A percentile compares a stretch with the other conserved stretches of the same genome.
phyloP scores from a whole-genome alignment of 2,329 filamentous ascomycete genomes.

The Westerdykella aurantiaca region DNA sequence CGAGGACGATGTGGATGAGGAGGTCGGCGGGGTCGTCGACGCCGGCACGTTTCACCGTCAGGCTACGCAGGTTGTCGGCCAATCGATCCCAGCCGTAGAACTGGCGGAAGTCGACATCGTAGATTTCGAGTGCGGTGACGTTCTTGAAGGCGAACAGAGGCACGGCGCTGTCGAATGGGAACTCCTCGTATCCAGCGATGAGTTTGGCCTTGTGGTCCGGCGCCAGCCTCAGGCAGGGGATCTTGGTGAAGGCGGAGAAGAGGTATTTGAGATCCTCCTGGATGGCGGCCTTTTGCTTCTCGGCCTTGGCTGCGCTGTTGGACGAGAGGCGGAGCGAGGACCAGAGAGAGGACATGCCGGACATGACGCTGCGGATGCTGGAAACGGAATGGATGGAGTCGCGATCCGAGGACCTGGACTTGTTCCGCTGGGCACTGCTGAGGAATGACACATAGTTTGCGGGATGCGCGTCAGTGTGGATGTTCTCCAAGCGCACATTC shows the following conservation, averaged over 20 bases:
- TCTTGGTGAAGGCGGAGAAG: slow-evolving; percentile 97
- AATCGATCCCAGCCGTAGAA: slow-evolving; percentile 96
- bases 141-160: slow-evolving; percentile 98
- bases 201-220: slow-evolving; percentile 89
- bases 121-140: slow-evolving; percentile 85
- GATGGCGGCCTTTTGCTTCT: slow-evolving; percentile 81
- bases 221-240: slow-evolving; percentile 80
- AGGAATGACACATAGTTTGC: slow-evolving; percentile 96
- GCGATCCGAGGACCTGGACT: slow-evolving; percentile 72
- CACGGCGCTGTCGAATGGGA: slow-evolving; percentile 95
- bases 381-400: slow-evolving; percentile 94
- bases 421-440: slow-evolving; percentile 72
- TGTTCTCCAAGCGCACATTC: slow-evolving; percentile 91
- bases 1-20: slow-evolving; percentile 85
- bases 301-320: slow-evolving; percentile 73
- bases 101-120: slow-evolving; percentile 91
- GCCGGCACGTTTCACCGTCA: slow-evolving; percentile 80
- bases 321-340: slow-evolving; percentile 78
- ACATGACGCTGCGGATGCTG: slow-evolving; percentile 95
- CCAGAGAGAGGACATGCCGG: slow-evolving; percentile 91
- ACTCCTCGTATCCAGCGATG: slow-evolving; percentile 92
- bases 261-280: slow-evolving; percentile 90
- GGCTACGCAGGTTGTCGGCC: slow-evolving; percentile 82
- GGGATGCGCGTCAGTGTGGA: slow-evolving; percentile 79
- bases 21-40: slow-evolving; percentile 88